These are phyloP conservation scores for Cairneyella variabilis DNA, from an alignment of 495 filamentous ascomycete species.

Conservation along the genomic window DNA sequence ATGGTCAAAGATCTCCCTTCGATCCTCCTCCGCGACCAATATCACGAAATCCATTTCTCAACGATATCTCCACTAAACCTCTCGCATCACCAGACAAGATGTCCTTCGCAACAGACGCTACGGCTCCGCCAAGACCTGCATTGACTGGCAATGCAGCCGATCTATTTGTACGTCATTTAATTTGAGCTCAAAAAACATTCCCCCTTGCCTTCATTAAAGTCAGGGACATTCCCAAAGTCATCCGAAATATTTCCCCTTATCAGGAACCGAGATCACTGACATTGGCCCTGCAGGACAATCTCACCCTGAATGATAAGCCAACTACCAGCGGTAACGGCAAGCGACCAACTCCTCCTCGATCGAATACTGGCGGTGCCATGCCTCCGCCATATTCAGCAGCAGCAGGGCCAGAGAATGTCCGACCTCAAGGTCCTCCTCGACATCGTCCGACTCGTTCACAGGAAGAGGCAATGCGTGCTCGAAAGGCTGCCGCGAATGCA, in stretches of 20 bases:
- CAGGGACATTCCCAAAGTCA: neutral
- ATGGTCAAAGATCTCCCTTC: constrained; percentile 34
- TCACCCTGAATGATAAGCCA: constrained; percentile 43
- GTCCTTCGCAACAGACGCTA: constrained; percentile 50
- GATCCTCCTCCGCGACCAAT: constrained; percentile 62
- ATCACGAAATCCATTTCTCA: constrained; percentile 91
- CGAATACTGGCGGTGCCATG: constrained; percentile 34
- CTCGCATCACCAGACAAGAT: constrained; percentile 43
- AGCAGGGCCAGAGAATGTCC: constrained; percentile 42
- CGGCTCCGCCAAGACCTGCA: constrained; percentile 33
- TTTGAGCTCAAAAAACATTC: neutral
- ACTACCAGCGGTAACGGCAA: constrained; percentile 10
- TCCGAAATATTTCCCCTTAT: neutral
- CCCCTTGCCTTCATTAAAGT: neutral
- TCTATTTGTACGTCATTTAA: constrained; percentile 72
- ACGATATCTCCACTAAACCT: constrained; percentile 55
- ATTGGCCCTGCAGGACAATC: constrained; percentile 37
- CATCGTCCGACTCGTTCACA: constrained; percentile 59
- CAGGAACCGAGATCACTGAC: constrained; percentile 4
- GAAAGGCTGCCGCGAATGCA: constrained; percentile 28
- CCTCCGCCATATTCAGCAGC: constrained; percentile 29
- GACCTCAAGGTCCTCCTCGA: constrained; percentile 41
- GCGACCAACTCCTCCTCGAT: constrained; percentile 37
- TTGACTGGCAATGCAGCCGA: constrained; percentile 69
- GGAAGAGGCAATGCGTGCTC: constrained; percentile 52